Base-by-base conservation (phyloP, 2,329 filamentous ascomycete species). In the Aspergillus versicolor region DNA sequence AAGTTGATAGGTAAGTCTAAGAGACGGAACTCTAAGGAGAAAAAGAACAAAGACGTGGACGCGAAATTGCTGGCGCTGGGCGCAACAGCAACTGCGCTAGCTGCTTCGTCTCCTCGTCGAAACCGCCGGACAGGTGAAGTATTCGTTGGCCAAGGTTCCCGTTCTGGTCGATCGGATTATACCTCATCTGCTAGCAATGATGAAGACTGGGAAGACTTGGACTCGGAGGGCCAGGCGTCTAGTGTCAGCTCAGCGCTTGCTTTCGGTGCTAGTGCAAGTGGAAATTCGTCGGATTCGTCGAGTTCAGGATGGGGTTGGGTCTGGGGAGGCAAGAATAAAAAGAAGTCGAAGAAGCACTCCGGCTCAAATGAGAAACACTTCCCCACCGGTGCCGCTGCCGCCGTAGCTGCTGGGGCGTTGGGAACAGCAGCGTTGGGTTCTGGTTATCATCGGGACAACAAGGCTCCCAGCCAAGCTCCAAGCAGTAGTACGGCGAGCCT, bases 261-360 rank as follows among this genome's bases (percentile, higher is more conserved):
- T 2, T 89, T 87, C 64, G 87, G 86, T 42, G 79, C 78, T 11
- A 73, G 73, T 49, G 79, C 78, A 13, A 73, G 73, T 50, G 70
- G 67, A 63, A 63, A 69, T 30, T 71, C 68, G 4, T 84, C 82
- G 1, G 77, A 82, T n/a, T 84, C 82, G 12, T 81, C 79, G 22
- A 79, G 77, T 3, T 78, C 76, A 52, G 83, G 83, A 65, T 87
- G 84, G 84, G 77, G 79, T 27, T 87, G 84, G 84, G 76, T 82
- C 57, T 86, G 84, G 82, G 81, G 82, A 32, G 79, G 76, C 59
- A 75, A 65, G 44, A 67, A 76, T 59, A 74, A 65, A 65, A 75
- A 69, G 52, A 66, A 65, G 40, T 53, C 58, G 27, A 63, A 56
- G 43, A 62, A 46, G 44, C 49, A 54, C 19, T 63, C 64, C 13